Percentiles rank a stretch among this genome's conserved stretches.
These are phyloP conservation scores for Penicillium daleae DNA, from an alignment of 495 filamentous ascomycete species.

Conservation along the genomic window DNA sequence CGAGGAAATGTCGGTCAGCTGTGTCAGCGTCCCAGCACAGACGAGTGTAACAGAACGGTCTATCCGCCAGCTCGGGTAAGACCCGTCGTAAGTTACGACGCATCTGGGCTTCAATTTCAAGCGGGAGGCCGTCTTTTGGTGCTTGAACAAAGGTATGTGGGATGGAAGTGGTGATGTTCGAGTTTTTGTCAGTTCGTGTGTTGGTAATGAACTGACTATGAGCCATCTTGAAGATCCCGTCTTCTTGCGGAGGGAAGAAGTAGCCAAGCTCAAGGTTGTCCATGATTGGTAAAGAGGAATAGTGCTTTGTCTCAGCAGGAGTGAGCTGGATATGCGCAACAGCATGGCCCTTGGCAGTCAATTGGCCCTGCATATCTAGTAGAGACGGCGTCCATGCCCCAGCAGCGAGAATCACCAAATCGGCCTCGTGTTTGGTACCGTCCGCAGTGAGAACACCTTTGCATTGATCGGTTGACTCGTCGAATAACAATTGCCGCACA, in stretches of 20 bases:
- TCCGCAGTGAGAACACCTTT: slow-evolving; percentile 37
- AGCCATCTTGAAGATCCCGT: slow-evolving; percentile 24
- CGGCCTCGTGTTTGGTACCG: slow-evolving; percentile 35
- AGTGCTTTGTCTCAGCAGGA: slow-evolving; percentile 24
- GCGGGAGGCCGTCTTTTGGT: slow-evolving; percentile 19
- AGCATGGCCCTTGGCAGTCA: slow-evolving; percentile 29
- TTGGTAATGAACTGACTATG: slow-evolving; percentile 28
- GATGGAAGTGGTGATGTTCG: slow-evolving; percentile 23
- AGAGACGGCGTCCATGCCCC: slow-evolving; percentile 40
- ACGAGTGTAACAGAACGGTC: slow-evolving; percentile 26
- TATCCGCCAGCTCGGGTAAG: slow-evolving; percentile 27
- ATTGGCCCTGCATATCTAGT: slow-evolving; percentile 39
- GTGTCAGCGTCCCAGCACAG: slow-evolving; percentile 41
- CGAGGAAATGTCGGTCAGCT: slow-evolving; percentile 55
- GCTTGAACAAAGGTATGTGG: slow-evolving; percentile 23
- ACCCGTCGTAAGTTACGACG: slow-evolving; percentile 22
- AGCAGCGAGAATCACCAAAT: slow-evolving; percentile 37
- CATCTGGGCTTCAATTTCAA: slow-evolving; percentile 29
- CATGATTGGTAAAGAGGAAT: slow-evolving; percentile 17
- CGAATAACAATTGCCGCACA: slow-evolving; percentile 26
- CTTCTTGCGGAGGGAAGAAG: slow-evolving; percentile 17
- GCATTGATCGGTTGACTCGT: slow-evolving; percentile 22
- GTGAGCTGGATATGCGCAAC: slow-evolving; percentile 36
- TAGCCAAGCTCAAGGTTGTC: slow-evolving; percentile 32
- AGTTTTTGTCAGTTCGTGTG: not conserved